Conservation (phyloP, 2,329 filamentous ascomycete genomes). For the Penicillium expansum region DNA sequence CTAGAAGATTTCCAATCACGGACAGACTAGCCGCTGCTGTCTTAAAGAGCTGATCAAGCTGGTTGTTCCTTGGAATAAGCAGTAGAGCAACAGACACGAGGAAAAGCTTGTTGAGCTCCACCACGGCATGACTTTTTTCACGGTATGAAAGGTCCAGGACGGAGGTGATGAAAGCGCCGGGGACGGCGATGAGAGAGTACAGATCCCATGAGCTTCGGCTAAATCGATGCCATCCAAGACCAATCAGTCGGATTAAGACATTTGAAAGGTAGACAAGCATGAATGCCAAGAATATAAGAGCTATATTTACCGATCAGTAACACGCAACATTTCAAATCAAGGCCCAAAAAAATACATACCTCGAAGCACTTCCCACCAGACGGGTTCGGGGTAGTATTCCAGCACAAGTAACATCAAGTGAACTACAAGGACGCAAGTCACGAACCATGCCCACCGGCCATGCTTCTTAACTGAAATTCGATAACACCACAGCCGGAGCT, state of each 20-base stretch:
- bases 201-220: conserved; percentile 93
- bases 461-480: conserved; percentile 90
- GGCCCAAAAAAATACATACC: conserved; percentile 39
- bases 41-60: conserved; percentile 97
- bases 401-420: conserved; percentile 80
- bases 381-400: conserved; percentile 77
- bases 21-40: conserved; percentile 92
- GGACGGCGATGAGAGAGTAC: conserved; percentile 76
- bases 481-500: conserved; percentile 92
- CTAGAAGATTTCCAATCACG: conserved; percentile 84
- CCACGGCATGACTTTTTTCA: conserved; percentile 57
- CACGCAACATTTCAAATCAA: background rate
- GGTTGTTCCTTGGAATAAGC: conserved; percentile 93
- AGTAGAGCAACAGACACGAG: conserved; percentile 85
- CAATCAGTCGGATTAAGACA: conserved; percentile 76
- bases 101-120: conserved; percentile 89
- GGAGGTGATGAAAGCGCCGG: conserved; percentile 78
- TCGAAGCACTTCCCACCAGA: conserved; percentile 67
- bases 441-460: conserved; percentile 81
- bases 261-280: conserved; percentile 81
- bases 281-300: conserved; percentile 75
- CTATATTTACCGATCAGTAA: conserved; percentile 39
- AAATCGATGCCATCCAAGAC: conserved; percentile 89
- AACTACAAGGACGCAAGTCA: conserved; percentile 75
- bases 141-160: conserved; percentile 62